These are phyloP conservation scores for Bremia lactucae DNA, from an alignment of 352 stramenopile species.

Conservation along the genomic window DNA sequence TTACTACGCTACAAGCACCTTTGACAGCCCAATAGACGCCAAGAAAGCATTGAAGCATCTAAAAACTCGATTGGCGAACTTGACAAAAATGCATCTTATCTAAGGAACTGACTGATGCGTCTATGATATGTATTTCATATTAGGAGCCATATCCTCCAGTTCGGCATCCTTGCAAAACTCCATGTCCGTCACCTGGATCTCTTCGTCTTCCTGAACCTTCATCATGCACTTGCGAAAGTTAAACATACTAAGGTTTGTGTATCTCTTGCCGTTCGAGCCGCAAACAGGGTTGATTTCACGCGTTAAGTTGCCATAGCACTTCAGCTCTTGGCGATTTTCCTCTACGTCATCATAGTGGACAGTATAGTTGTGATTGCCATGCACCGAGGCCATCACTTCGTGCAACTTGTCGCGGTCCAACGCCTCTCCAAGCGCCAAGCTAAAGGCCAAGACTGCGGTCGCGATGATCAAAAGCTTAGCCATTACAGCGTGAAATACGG, in stretches of 20 bases:
- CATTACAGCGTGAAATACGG: slow-evolving; percentile 3
- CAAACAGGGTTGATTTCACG: slow-evolving; percentile 40
- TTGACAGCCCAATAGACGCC: too few relatives aligned
- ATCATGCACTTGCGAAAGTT: slow-evolving; percentile 41
- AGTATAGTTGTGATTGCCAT: slow-evolving; percentile 16
- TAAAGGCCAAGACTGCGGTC: slow-evolving; percentile 5
- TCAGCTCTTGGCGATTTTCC: slow-evolving; percentile 16
- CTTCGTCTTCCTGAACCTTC: slow-evolving; percentile 14
- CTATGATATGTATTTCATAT: slow-evolving; percentile 9
- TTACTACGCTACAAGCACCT: too few relatives aligned
- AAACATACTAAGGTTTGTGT: slow-evolving; percentile 48
- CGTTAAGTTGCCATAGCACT: slow-evolving; percentile 35
- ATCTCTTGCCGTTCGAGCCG: slow-evolving; percentile 42
- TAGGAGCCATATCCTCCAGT: slow-evolving; percentile 26
- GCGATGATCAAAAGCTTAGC: slow-evolving; percentile 5
- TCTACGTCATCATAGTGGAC: slow-evolving; percentile 13
- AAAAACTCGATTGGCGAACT: neutral
- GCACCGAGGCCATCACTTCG: slow-evolving; percentile 23
- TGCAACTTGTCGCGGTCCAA: slow-evolving; percentile 25
- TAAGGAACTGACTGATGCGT: neutral
- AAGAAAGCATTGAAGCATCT: too few relatives aligned
- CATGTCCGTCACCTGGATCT: slow-evolving; percentile 33
- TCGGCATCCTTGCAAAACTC: slow-evolving; percentile 27
- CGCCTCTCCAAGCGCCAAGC: slow-evolving; percentile 7
- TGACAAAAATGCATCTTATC: slow-evolving; percentile 1